Evolutionary conservation across 257 asterid species (phyloP), one percentile per base, ranked within the genome.

Genomic region (Solanum appendiculatum): DNA sequence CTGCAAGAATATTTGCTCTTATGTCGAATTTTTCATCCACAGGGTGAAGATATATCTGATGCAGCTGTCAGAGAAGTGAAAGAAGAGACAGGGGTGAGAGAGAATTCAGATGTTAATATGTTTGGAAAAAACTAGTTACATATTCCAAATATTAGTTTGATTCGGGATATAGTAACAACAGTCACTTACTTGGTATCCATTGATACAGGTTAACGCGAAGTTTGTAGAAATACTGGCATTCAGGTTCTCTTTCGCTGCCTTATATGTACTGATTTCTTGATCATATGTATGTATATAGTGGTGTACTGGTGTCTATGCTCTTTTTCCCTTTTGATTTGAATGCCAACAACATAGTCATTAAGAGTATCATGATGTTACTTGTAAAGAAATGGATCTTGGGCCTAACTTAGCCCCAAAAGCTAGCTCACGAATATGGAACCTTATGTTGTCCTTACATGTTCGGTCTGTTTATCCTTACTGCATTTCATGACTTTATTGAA

Each of bases 11-110:
- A 31, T 5, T 27, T 83, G 27, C 31, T 14, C 60, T 20, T 68
- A 5, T 78, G 31, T 11, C 37, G 78, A 36, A 40, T 16, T 63
- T 72, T 36, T 18, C 64, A 36, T 89, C 91, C 44, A 15, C 91
- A 97, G 99, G 99, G 97, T 78, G 99, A 97, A 93, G 97, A 97
- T 90, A 92, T 97, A 86, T 93, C 94, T 46, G 96, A 92, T 92
- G 98, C 99, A 69, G 99, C 99, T 39, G 98, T 96, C 25, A 91
- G 99, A 88, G 99, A 97, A 92, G 99, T 97, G 69, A 97, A 95
- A 93, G 99, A 97, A 92, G 99, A 97, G 94, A 97, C 99, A 31
- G 99, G 99, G 85, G 99, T 97, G 91, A 90, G 96, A 89, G n/a
- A 83, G 25, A 33, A 20, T 82, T 70, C 69, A 3, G 20, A 21